Conservation (phyloP, 2,329 filamentous ascomycete genomes). For the Myriosclerotinia curreyana region DNA sequence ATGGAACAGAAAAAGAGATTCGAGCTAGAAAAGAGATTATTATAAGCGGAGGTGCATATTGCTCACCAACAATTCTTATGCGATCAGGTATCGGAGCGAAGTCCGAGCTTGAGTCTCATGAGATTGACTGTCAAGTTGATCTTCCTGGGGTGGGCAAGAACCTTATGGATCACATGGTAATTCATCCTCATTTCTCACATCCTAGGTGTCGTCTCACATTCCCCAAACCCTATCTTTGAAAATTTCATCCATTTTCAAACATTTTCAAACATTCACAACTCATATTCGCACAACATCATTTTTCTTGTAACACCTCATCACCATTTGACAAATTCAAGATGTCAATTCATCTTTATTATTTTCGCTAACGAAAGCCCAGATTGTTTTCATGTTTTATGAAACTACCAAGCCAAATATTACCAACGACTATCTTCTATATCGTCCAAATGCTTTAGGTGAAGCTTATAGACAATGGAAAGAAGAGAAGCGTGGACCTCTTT, state of each 20-base stretch:
- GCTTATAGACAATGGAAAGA: constrained; percentile 56
- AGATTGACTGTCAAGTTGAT: constrained; percentile 53
- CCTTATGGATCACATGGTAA: constrained; percentile 54
- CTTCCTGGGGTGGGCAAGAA: constrained; percentile 63
- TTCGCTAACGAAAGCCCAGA: constrained; percentile 38
- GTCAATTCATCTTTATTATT: no score
- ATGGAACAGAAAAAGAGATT: constrained; percentile 42
- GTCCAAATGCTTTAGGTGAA: constrained; percentile 50
- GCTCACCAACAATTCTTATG: constrained; percentile 48
- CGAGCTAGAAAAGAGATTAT: constrained; percentile 49
- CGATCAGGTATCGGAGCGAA: constrained; percentile 46
- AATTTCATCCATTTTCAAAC: no score
- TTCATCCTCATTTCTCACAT: background rate
- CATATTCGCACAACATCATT: no score
- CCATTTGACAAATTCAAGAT: no score
- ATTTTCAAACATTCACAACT: no score
- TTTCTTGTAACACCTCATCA: no score
- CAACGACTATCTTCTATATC: constrained; percentile 56
- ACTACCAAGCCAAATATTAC: constrained; percentile 51
- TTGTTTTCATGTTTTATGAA: constrained; percentile 60
- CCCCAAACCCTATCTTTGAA: no score
- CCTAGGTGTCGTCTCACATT: no score
- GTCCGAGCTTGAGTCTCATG: constrained; percentile 42
- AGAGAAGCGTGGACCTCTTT: constrained; percentile 55
- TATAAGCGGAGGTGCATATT: constrained; percentile 48